A percentile compares a stretch with the other conserved stretches of the same genome.
Conservation (phyloP, 2,329 filamentous ascomycete species). For the Fusarium buharicum region DNA sequence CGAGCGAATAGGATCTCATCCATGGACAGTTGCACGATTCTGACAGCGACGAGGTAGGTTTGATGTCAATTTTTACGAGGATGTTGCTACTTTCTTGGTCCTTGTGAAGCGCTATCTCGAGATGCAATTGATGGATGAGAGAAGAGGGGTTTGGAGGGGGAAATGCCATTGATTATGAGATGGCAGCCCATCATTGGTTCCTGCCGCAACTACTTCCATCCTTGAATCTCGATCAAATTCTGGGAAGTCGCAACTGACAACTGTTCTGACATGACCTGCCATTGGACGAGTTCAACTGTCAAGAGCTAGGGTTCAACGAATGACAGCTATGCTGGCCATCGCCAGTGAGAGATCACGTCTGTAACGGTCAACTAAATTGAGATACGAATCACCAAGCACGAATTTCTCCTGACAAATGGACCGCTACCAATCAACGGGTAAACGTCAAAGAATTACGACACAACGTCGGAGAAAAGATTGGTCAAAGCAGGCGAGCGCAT, state of each 20-base stretch:
- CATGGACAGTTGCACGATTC: slow-evolving; percentile 26
- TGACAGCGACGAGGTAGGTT: slow-evolving; percentile 33
- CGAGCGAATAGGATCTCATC: slow-evolving; percentile 41
- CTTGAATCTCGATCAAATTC: slow-evolving; percentile 24
- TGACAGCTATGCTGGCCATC: not conserved
- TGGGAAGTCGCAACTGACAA: slow-evolving; percentile 9
- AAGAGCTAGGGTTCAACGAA: slow-evolving; percentile 2
- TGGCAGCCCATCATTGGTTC: slow-evolving; percentile 24
- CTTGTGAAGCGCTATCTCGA: slow-evolving; percentile 3
- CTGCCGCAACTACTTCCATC: slow-evolving; percentile 16
- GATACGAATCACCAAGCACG: slow-evolving; percentile 11
- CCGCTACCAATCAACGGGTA: slow-evolving; percentile 24
- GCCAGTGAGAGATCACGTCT: slow-evolving; percentile 9
- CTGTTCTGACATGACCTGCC: not conserved
- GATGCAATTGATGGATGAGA: slow-evolving; percentile 8
- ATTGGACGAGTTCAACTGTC: slow-evolving; percentile 9
- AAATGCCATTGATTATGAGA: slow-evolving; percentile 5
- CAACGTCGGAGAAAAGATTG: slow-evolving; percentile 6
- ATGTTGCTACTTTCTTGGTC: slow-evolving; percentile 19
- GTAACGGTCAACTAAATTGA: slow-evolving; percentile 5
- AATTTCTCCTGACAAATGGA: not conserved
- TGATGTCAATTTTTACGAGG: slow-evolving; percentile 23
- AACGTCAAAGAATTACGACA: slow-evolving; percentile 10
- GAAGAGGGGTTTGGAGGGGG: slow-evolving; percentile 11
- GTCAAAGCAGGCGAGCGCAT: not conserved